These are phyloP conservation scores for Blastomyces emzantsi DNA, from an alignment of 2,329 filamentous ascomycete genomes.

Conservation along the genomic window DNA sequence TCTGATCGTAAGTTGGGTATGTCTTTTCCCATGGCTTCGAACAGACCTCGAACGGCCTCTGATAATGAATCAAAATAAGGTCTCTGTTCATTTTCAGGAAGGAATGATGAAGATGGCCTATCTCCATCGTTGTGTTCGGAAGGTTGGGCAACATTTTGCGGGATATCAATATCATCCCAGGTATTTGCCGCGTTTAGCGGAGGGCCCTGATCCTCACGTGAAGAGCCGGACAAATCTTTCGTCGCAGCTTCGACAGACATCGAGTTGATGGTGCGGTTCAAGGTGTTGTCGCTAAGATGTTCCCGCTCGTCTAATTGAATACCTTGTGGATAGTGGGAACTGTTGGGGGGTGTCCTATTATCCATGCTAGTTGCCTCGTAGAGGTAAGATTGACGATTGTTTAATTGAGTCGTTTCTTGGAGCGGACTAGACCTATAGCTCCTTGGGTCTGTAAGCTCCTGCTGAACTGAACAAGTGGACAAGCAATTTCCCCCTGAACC, in stretches of 20 bases:
- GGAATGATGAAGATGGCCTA: slow-evolving; percentile 4
- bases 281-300: background rate
- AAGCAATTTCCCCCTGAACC: background rate
- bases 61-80: slow-evolving; percentile 20
- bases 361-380: background rate
- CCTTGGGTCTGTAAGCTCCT: background rate
- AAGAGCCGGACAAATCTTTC: background rate
- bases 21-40: slow-evolving; percentile 25
- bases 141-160: background rate
- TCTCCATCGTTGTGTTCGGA: background rate
- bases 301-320: background rate
- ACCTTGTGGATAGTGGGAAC: background rate
- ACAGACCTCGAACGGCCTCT: slow-evolving; percentile 26
- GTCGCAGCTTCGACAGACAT: background rate
- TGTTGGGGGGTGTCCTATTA: background rate
- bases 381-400: background rate
- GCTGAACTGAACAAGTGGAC: background rate
- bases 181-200: background rate
- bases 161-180: background rate
- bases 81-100: background rate
- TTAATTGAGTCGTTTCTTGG: background rate
- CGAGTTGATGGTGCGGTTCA: background rate
- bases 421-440: background rate
- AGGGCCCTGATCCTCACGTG: background rate
- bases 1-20: slow-evolving; percentile 19